Evolutionary conservation across 108 stramenopile species (phyloP), one percentile per base, ranked within the genome.

Genomic region (Phaeodactylum tricornutum): DNA sequence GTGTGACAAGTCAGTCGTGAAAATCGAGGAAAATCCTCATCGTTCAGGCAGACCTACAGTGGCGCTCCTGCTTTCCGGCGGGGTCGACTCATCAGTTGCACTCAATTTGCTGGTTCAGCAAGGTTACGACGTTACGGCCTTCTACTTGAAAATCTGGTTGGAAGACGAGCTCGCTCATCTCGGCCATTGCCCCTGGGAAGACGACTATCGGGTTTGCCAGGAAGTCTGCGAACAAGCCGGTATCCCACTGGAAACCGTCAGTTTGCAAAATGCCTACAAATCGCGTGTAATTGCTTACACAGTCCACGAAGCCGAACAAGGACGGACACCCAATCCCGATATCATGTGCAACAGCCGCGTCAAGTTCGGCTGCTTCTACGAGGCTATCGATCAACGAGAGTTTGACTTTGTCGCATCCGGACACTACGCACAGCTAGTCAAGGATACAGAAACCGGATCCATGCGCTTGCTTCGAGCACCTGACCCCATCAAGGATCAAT

Each of bases 71-170:
- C 58, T 97, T 9, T 92, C 89, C n/a, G 95, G 94, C 16, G 96
- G 96, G 19, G 95, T 98, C 17, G 96, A 98, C 65, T 93, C 90
- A 2, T 93, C 93, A 3, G 94, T 98, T 12, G 95, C 96, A 2
- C 67, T 96, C 32, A 68, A 75, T 14, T 74, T 98, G 17, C 66
- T 98, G 8, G 52, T 75, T 12, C 64, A 64, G 47, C 66, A 93
- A 50, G 88, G 88, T 21, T 89, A 94, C 69, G 52, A 83, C 29
- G 87, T 94, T 28, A 92, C 87, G 15, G 87, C 93, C 27, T 97
- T 93, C 50, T 97, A 97, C 66, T 80, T 97, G 1, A 92, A 93
- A 54, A 97, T 97, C 53, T 97, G 96, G 96, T 77, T 97, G 19
- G 92, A 97, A 55, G 96, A 97, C 54, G 96, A 97, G 55, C 65